Conservation (phyloP, 2,329 filamentous ascomycete species). For the Eurotiales sp. region DNA sequence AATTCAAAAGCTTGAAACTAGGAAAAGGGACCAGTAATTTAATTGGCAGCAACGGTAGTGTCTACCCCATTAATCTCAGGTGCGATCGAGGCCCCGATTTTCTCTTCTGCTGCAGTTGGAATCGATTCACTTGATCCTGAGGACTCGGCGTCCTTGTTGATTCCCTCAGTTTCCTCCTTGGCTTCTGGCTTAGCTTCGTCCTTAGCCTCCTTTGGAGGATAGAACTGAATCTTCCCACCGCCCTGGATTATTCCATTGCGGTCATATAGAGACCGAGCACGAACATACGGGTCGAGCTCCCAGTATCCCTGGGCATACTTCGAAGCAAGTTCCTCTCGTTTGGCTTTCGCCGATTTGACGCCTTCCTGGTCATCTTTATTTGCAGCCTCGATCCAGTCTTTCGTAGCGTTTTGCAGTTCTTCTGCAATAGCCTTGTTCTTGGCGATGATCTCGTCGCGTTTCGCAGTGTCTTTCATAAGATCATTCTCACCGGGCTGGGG, state of each 20-base stretch:
- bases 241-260: constrained; percentile 67
- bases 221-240: constrained; percentile 69
- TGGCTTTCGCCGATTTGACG: constrained; percentile 49
- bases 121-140: not conserved
- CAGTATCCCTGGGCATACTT: constrained; percentile 75
- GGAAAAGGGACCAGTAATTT: no score
- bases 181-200: not conserved
- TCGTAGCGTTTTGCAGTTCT: constrained; percentile 69
- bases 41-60: constrained; percentile 5
- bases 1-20: not conserved
- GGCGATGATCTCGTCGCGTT: constrained; percentile 60
- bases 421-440: constrained; percentile 64
- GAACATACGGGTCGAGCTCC: constrained; percentile 80
- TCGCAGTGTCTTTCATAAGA: constrained; percentile 63
- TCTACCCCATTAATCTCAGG: not conserved
- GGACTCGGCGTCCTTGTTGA: not conserved
- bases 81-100: not conserved
- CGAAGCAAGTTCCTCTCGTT: constrained; percentile 60
- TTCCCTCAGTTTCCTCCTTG: not conserved
- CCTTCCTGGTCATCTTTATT: constrained; percentile 44
- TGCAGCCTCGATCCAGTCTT: constrained; percentile 65
- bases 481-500: constrained; percentile 72
- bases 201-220: constrained; percentile 41
- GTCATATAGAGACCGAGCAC: constrained; percentile 82
- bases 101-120: not conserved